Base-by-base conservation (phyloP, 2,329 filamentous ascomycete species). In the Pseudopithomyces maydicus region DNA sequence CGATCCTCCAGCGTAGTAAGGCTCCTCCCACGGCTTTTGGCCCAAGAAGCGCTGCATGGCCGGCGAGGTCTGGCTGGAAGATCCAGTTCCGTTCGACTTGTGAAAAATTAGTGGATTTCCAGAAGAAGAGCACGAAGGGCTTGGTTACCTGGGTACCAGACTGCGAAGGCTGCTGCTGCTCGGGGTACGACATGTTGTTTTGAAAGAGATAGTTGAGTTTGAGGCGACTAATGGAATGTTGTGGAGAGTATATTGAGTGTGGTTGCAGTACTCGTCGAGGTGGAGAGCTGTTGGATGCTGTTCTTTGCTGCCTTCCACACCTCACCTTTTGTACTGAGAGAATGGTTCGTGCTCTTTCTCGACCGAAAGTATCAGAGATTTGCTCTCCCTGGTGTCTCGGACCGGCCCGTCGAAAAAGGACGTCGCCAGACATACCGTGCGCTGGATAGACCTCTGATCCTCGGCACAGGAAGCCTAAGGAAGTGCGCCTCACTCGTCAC, bases 11-110 rank as follows among this genome's bases (percentile, higher is more conserved):
- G 23, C 44, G 12, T 54, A 36, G 20, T 22, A 54, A 1, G 52
- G 52, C 23, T 54, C 47, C 23, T 52, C 47, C 33, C 38, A 49
- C 26, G 36, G 10, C 26, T 43, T 49, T 36, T 59, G 50, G 8
- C 15, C 12, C 14, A 55, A 12, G 50, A 51, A 59, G 32, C 57
- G 50, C 10, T 46, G n/a, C 22, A 59, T 44, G 23, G 57, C 57
- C 44, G 51, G 50, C n/a, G 57, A 52, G 8, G 48, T 33, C 26
- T 36, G 22, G 12, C 15, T 50, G 5, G 19, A 23, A 15, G 38
- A 33, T 33, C 38, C n/a, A 43, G 14, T 41, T n/a, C 46, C 46
- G 10, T 14, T 51, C 26, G 47, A 17, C 48, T 42, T 41, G 26
- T 4, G 7, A 15, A 29, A 11, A 8, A 23, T 51, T n/a, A 51